Conservation (phyloP, 2,329 filamentous ascomycete genomes). For the Didymella segeticola region DNA sequence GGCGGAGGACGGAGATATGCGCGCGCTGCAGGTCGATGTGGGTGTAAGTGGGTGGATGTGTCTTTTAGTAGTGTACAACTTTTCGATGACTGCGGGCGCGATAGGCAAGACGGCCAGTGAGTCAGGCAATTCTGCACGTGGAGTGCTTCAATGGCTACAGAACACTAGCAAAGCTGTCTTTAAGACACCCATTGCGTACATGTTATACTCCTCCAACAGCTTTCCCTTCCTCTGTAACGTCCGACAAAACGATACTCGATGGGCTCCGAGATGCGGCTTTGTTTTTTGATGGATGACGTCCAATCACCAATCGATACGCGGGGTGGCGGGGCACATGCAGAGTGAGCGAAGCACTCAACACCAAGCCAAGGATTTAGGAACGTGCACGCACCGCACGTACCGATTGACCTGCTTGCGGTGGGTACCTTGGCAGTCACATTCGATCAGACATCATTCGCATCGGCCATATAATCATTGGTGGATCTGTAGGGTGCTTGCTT, state of each 20-base stretch:
- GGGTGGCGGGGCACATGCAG: slow-evolving; percentile 6
- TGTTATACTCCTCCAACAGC: neutral
- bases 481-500: too few relatives aligned
- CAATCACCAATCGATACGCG: slow-evolving; percentile 10
- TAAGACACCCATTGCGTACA: neutral
- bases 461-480: too few relatives aligned
- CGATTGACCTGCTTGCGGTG: too few relatives aligned
- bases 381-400: too few relatives aligned
- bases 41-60: slow-evolving; percentile 34
- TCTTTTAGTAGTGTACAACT: slow-evolving; percentile 42
- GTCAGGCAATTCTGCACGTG: slow-evolving; percentile 33
- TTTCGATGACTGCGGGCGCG: slow-evolving; percentile 23
- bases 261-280: slow-evolving; percentile 23
- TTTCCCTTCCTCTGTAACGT: neutral
- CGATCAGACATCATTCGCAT: too few relatives aligned
- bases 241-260: slow-evolving; percentile 5
- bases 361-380: slow-evolving; percentile 3
- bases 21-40: slow-evolving; percentile 26
- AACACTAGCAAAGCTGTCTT: neutral
- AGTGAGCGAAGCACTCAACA: slow-evolving; percentile 7
- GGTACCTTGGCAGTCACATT: too few relatives aligned
- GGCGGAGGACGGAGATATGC: slow-evolving; percentile 23
- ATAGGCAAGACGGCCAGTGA: slow-evolving; percentile 23
- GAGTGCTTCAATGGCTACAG: slow-evolving; percentile 29
- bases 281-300: slow-evolving; percentile 24